Evolutionary conservation across 441 rosid species (phyloP), one percentile per base, ranked within the genome.

Genomic region (Erodium chrysanthum): DNA sequence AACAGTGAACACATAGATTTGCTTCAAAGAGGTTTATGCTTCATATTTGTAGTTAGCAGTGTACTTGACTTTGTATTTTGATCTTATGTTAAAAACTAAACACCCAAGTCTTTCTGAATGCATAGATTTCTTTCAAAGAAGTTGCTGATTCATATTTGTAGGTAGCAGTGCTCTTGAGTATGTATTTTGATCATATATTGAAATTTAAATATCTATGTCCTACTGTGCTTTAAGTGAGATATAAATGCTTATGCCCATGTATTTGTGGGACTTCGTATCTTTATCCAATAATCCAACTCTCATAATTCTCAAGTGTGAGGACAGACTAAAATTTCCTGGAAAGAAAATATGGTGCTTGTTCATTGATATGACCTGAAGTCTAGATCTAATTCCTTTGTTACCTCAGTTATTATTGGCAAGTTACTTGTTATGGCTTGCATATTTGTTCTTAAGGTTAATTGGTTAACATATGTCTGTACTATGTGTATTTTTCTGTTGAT

Each of bases 391-490:
- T 58, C 44, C 17, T 60, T 60, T 12, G 46, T 58, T 40, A 18
- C 1, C 42, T 50, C 3, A 48, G 31, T 15, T 46, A 7, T 62
- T 11, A 12, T 14, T 29, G 14, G n/a, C 42, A 37, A 9, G 20
- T 15, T 48, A 0, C 27, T 62, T 63, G 21, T 37, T n/a, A 27
- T 27, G 64, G 67, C 66, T 22, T 10, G 17, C 10, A 62, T 15
- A 50, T 44, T 20, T 69, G 42, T 65, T 75, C 18, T 21, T 59
- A 56, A 61, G 54, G 17, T 46, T 37, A 37, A 46, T 14, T 14
- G 33, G 70, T 67, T 61, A 72, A 52, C 62, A 9, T 35, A 50
- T 65, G 4, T 63, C 48, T 35, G 67, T 42, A n/a, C 7, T 33
- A 29, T 63, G 21, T 27, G 11, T 2, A 17, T 67, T 62, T 62